Base-by-base conservation (phyloP, 768 basidiomycete species). In the Neoboletus subvelutipes region DNA sequence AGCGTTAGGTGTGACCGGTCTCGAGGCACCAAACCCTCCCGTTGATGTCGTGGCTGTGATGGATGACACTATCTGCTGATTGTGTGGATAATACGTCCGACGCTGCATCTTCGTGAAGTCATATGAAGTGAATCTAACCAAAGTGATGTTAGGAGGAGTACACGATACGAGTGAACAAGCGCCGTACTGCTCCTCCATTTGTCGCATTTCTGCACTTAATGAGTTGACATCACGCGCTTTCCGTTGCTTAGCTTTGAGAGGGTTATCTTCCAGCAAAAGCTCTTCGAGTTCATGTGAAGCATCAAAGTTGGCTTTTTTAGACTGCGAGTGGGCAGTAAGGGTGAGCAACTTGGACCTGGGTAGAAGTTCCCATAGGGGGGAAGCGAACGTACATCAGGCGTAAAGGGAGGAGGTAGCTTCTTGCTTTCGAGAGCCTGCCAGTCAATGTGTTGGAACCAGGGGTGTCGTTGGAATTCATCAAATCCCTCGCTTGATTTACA, bases 221-320 rank as follows among this genome's bases (percentile, higher is more conserved):
- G 85, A 87, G 58, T 78, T 83, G 52, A 85, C 71, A 64, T 97
- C 95, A 63, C 94, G 90, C 56, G 90, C 87, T 71, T 96, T 98
- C 50, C 96, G 85, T 59, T 90, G 87, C 68, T 93, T 88, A 10
- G 96, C 95, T 70, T 98, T 98, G 54, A 99, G 78, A 42, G 96
- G 96, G 65, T 98, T 98, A 69, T 98, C 95, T 73, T 99, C 96
- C 18, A 99, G 76, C 12, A 99, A 73, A 22, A 99, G 79, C 74
- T 99, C 96, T 68, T 99, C 96, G 36, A 99, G 77, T 73, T 99
- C 96, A 67, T 98, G 95, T 13, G 96, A 98, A 28, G 96, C 95
- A 69, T 99, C 96, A 69, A 99, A 99, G 73, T 99, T 98, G 31
- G 96, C 94, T 74, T 97, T 97, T 77, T 98, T 98, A n/a, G 88